phyloP scores from a whole-genome alignment of 345 rosid species.

The Eucalyptus marginata region DNA sequence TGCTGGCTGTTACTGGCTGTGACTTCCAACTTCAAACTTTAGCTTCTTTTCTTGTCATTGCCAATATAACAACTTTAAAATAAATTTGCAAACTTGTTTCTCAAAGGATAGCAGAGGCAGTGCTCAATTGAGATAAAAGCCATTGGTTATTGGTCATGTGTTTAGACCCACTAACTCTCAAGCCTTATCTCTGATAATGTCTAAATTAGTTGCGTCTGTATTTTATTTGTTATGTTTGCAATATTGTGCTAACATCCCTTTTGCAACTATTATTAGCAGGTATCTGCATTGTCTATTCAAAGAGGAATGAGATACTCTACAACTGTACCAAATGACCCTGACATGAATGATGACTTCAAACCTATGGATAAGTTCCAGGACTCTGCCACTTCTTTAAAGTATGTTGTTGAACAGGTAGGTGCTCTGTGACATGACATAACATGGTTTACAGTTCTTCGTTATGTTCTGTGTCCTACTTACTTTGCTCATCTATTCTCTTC shows the following conservation, averaged over 20 bases:
- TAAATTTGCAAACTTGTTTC: background rate
- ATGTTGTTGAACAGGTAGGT: too few species aligned
- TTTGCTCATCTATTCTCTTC: too few species aligned
- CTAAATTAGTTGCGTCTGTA: background rate
- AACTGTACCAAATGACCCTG: too few species aligned
- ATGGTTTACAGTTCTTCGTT: too few species aligned
- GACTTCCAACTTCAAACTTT: background rate
- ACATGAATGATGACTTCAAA: too few species aligned
- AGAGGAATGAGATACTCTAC: too few species aligned
- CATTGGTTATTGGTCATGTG: background rate
- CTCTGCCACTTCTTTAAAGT: too few species aligned
- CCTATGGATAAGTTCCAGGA: too few species aligned
- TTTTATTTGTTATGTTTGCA: background rate
- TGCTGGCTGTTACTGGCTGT: background rate
- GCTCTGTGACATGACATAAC: background rate
- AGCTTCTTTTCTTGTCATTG: background rate
- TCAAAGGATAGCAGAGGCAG: background rate
- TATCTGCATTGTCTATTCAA: too few species aligned
- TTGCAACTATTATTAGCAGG: background rate
- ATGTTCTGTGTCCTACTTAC: too few species aligned
- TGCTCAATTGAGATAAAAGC: background rate
- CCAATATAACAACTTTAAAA: background rate
- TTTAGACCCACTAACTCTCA: background rate
- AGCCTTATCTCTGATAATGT: background rate
- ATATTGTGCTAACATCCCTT: background rate